These are phyloP conservation scores for Trichosanthes cucumerina DNA, from an alignment of 306 rosid genomes.

Conservation along the genomic window DNA sequence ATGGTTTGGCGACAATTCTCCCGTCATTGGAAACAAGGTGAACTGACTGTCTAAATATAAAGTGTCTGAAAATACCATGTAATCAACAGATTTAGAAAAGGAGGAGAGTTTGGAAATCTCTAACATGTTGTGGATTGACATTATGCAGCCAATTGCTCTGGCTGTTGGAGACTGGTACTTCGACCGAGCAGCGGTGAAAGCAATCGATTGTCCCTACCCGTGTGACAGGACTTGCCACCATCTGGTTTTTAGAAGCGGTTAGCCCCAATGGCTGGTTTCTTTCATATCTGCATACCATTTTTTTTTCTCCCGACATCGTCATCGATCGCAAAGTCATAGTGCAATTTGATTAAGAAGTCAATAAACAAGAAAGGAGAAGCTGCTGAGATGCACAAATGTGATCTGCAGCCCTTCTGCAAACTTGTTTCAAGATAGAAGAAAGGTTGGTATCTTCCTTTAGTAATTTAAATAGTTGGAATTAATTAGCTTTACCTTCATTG, in stretches of 20 bases:
- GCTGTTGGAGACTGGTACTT: constrained; percentile 97
- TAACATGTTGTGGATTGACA: constrained; percentile 10
- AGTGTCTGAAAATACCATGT: not conserved
- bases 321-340: not conserved
- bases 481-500: not conserved
- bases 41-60: not conserved
- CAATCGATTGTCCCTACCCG: constrained; percentile 80
- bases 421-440: constrained; percentile 8
- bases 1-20: constrained; percentile 83
- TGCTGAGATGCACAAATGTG: constrained; percentile 6
- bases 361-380: not conserved
- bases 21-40: constrained; percentile 61
- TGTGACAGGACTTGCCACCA: constrained; percentile 84
- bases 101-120: not conserved
- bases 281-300: not conserved
- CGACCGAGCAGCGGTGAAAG: constrained; percentile 53
- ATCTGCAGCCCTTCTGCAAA: constrained; percentile 3
- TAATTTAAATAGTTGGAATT: not conserved
- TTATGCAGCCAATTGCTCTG: constrained; percentile 61
- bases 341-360: constrained; percentile 7
- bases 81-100: not conserved
- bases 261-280: not conserved
- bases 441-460: not conserved
- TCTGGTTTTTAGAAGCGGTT: constrained; percentile 41
- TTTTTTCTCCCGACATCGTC: not conserved